Evolutionary conservation across 2,329 filamentous ascomycete species (phyloP).

Genomic region (Alternaria triticimaculans): DNA sequence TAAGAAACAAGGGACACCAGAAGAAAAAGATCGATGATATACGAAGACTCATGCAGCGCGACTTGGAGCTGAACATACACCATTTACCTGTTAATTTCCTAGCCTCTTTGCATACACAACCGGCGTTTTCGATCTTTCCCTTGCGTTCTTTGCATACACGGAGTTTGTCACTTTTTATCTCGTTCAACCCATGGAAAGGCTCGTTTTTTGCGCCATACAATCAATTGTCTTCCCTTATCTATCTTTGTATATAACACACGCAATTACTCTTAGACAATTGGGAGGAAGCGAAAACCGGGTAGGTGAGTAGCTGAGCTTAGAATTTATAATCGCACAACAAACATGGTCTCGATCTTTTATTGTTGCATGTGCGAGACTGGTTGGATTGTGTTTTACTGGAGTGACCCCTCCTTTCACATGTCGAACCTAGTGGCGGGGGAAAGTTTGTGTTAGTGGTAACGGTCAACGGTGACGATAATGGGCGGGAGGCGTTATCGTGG

Average conservation of each 20-base stretch:
- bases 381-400: background rate
- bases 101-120: background rate
- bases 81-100: background rate
- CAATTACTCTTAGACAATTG: background rate
- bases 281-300: background rate
- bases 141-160: background rate
- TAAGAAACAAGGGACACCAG: background rate
- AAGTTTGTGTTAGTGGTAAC: background rate
- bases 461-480: background rate
- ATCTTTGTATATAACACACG: background rate
- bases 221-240: background rate
- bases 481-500: background rate
- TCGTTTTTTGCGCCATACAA: background rate
- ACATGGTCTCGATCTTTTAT: background rate
- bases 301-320: background rate
- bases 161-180: background rate
- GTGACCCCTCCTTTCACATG: background rate
- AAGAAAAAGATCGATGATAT: conserved; percentile 7
- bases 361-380: background rate
- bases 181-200: background rate
- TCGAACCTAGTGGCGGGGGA: background rate
- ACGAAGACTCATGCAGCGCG: conserved; percentile 13
- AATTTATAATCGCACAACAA: background rate
- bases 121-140: background rate
- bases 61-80: conserved; percentile 3